Evolutionary conservation across 1,284 basidiomycete genomes (phyloP).

Genomic region (Ustilago xerochloae): DNA sequence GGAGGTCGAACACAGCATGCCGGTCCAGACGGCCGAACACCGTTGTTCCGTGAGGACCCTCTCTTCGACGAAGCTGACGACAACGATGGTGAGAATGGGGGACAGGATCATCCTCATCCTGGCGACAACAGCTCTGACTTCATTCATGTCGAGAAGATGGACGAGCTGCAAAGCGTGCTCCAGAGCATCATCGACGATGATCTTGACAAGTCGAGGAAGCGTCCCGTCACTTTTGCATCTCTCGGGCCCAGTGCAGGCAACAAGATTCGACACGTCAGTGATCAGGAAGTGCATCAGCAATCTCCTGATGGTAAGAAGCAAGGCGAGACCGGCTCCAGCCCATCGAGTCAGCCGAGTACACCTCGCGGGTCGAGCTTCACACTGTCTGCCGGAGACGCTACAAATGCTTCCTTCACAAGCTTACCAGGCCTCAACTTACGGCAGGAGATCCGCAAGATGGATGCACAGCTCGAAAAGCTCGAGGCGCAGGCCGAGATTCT

Average conservation of each 20-base stretch:
- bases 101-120: constrained; percentile 22
- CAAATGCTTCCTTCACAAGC: constrained; percentile 6
- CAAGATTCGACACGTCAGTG: constrained; percentile 14
- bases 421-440: constrained; percentile 27
- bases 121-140: constrained; percentile 39
- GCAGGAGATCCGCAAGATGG: constrained; percentile 49
- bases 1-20: constrained; percentile 51
- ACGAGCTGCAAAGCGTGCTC: constrained; percentile 85
- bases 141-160: constrained; percentile 50
- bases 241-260: constrained; percentile 10
- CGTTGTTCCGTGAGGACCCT: constrained; percentile 54
- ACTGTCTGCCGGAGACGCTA: background rate
- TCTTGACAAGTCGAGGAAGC: constrained; percentile 25
- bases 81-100: constrained; percentile 13
- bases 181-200: constrained; percentile 89
- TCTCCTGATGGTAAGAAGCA: constrained; percentile 17
- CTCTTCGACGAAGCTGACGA: constrained; percentile 58
- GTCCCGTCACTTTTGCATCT: constrained; percentile 6
- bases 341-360: constrained; percentile 7
- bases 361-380: constrained; percentile 3
- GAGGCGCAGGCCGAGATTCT: constrained; percentile 84
- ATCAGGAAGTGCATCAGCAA: constrained; percentile 9
- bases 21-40: constrained; percentile 46
- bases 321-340: no score
- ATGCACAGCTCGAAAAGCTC: constrained; percentile 79